phyloP scores from a whole-genome alignment of 2,329 filamentous ascomycete genomes.

The Seiridium cupressi region DNA sequence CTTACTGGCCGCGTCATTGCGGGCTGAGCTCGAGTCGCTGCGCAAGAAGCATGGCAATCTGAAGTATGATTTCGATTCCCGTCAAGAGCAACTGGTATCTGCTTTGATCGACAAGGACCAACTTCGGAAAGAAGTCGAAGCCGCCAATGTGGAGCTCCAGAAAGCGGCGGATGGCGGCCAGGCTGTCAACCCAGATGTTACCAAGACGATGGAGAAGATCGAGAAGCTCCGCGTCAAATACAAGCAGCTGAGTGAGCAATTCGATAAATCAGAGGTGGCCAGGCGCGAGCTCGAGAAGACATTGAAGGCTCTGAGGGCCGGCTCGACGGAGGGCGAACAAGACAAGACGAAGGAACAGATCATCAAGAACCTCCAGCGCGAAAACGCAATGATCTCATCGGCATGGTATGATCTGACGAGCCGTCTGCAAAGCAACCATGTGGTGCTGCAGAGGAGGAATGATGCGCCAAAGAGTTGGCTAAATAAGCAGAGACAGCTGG shows the following conservation, averaged over 20 bases:
- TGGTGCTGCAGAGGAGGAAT: conserved; percentile 71
- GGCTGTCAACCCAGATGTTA: conserved; percentile 27
- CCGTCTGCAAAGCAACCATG: conserved; percentile 78
- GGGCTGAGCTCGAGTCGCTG: conserved; percentile 55
- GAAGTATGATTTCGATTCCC: conserved; percentile 51
- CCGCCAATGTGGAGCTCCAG: conserved; percentile 39
- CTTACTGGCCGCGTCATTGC: conserved; percentile 56
- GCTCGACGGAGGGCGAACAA: conserved; percentile 46
- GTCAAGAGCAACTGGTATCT: conserved; percentile 59
- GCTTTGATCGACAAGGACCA: conserved; percentile 60
- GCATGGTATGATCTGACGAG: conserved; percentile 83
- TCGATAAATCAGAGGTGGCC: conserved; percentile 56
- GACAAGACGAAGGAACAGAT: conserved; percentile 53
- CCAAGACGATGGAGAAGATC: conserved; percentile 47
- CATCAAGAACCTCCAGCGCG: conserved; percentile 70
- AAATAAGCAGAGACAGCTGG: conserved; percentile 75
- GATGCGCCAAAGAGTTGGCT: conserved; percentile 80
- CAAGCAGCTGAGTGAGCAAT: conserved; percentile 59
- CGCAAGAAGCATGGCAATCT: conserved; percentile 49
- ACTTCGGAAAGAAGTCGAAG: conserved; percentile 53
- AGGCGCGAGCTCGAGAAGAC: conserved; percentile 54
- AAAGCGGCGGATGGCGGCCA: conserved; percentile 29
- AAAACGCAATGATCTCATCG: conserved; percentile 76
- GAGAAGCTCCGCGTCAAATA: conserved; percentile 56
- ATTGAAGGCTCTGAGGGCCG: conserved; percentile 51